Evolutionary conservation across 306 rosid species (phyloP).

Genomic region (Gastrolobium villosum): DNA sequence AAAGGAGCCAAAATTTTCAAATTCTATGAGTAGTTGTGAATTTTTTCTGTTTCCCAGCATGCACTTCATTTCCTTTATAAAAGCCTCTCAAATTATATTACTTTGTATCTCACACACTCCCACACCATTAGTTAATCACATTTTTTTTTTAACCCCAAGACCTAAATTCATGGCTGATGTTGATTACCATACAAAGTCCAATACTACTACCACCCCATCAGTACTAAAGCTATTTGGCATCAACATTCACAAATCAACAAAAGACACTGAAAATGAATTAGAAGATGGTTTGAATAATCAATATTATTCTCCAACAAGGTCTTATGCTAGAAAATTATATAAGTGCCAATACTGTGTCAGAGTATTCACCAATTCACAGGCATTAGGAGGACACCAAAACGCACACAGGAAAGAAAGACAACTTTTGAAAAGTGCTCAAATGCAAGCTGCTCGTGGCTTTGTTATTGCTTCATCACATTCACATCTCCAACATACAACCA

Average conservation of each 20-base stretch:
- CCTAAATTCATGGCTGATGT: constrained; percentile 43
- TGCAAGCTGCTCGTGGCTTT: constrained; percentile 57
- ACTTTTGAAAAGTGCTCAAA: constrained; percentile 61
- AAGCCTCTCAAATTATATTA: constrained; percentile 8
- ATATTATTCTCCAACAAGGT: no score
- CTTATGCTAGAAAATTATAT: constrained; percentile 36
- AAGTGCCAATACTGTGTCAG: constrained; percentile 67
- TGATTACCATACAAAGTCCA: constrained; percentile 43
- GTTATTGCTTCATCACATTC: constrained; percentile 21
- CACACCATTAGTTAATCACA: not conserved
- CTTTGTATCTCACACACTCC: constrained; percentile 32
- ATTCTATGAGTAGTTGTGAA: no score
- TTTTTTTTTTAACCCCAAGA: not conserved
- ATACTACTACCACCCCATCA: not conserved
- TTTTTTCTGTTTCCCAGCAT: not conserved
- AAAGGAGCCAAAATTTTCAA: no score
- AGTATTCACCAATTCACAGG: constrained; percentile 69
- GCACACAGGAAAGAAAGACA: constrained; percentile 69
- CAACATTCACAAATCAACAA: constrained; percentile 46
- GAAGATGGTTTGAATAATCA: no score
- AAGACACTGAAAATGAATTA: not conserved
- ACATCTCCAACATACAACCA: constrained; percentile 45
- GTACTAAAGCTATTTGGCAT: constrained; percentile 66
- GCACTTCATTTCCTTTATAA: constrained; percentile 32
- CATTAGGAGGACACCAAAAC: constrained; percentile 72